Percentiles rank a stretch among this genome's conserved stretches.
These are phyloP conservation scores for Lichtheimia corymbifera DNA, from an alignment of 371 early-diverging fungal species.

Conservation along the genomic window DNA sequence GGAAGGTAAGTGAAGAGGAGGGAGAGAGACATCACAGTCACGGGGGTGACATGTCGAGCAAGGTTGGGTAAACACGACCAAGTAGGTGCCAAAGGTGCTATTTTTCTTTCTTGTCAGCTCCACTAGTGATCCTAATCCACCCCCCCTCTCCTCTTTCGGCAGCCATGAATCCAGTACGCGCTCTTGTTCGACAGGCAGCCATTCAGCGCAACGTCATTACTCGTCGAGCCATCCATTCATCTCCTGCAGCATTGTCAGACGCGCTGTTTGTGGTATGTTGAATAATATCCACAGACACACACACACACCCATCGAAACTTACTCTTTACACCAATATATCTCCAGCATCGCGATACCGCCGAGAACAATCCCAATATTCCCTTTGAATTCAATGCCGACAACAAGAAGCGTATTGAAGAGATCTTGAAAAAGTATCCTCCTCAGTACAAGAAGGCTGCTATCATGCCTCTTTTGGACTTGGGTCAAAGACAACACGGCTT, in stretches of 20 bases:
- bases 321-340: not conserved
- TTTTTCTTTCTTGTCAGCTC: too few relatives aligned
- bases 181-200: slow-evolving; percentile 44
- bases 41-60: too few relatives aligned
- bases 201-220: slow-evolving; percentile 25
- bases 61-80: too few relatives aligned
- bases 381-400: slow-evolving; percentile 86
- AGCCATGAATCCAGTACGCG: slow-evolving; percentile 45
- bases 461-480: slow-evolving; percentile 94
- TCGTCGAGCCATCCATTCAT: slow-evolving; percentile 52
- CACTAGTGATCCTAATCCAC: not conserved
- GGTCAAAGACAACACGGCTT: slow-evolving; percentile 95
- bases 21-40: too few relatives aligned
- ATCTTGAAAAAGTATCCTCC: slow-evolving; percentile 94
- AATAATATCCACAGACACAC: not conserved
- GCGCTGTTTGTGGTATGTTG: slow-evolving; percentile 67
- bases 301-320: slow-evolving; percentile 4
- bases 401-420: slow-evolving; percentile 78
- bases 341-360: slow-evolving; percentile 87
- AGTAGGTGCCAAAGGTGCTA: too few relatives aligned
- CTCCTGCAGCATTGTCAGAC: slow-evolving; percentile 61
- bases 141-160: slow-evolving; percentile 2
- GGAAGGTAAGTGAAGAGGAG: too few relatives aligned
- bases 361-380: slow-evolving; percentile 87
- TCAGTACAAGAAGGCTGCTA: slow-evolving; percentile 97